Evolutionary conservation across 495 filamentous ascomycete species (phyloP).

Genomic region (Chlorociboria aeruginascens): DNA sequence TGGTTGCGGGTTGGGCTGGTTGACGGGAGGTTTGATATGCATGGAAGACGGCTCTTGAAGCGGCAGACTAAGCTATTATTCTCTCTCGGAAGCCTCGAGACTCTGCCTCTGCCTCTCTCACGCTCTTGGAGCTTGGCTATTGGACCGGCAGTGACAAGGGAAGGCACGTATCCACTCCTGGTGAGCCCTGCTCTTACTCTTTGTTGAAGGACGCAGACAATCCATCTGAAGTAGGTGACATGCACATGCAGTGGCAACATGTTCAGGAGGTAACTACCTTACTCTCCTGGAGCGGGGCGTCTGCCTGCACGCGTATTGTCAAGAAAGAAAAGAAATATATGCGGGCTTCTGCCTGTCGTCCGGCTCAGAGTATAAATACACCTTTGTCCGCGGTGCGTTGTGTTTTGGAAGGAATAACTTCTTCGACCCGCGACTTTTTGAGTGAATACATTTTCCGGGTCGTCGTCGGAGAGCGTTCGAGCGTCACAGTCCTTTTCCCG

Average conservation of each 20-base stretch:
- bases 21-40: no score
- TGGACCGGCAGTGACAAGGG: slow-evolving; percentile 2
- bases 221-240: slow-evolving; percentile 8
- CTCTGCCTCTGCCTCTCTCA: no score
- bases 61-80: no score
- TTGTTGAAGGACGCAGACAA: slow-evolving; percentile 10
- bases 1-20: no score
- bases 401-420: slow-evolving; percentile 10
- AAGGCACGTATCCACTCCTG: slow-evolving; percentile 4
- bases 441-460: neutral
- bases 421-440: slow-evolving; percentile 1
- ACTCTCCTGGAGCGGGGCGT: neutral
- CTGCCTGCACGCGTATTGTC: slow-evolving; percentile 4
- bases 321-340: neutral
- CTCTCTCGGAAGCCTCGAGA: no score
- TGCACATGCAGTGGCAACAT: slow-evolving; percentile 4
- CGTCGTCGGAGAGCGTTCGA: no score
- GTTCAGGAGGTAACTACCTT: neutral
- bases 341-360: neutral
- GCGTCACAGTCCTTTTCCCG: neutral
- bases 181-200: slow-evolving; percentile 3
- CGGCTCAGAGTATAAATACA: slow-evolving; percentile 12
- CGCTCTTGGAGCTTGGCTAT: neutral
- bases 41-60: no score
- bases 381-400: slow-evolving; percentile 1